Evolutionary conservation across 2,329 filamentous ascomycete species (phyloP).

Genomic region (Emydomyces testavorans): DNA sequence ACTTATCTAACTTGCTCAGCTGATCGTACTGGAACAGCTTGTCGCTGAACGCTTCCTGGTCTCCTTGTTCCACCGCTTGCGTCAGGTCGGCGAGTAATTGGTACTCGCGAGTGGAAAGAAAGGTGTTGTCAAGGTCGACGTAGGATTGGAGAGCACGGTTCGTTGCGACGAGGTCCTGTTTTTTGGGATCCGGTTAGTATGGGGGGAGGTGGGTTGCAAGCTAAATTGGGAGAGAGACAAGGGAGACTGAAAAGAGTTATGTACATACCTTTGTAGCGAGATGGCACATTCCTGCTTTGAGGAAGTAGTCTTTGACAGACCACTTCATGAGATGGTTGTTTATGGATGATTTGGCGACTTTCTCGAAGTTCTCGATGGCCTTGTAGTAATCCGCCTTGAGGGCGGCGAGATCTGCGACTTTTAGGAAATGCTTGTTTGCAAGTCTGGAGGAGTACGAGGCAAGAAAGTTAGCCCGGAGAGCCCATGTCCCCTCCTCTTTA

Average conservation of each 20-base stretch:
- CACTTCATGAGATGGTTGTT: slow-evolving; percentile 88
- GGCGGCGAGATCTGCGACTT: slow-evolving; percentile 78
- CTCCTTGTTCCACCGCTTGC: slow-evolving; percentile 61
- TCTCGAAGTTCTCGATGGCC: slow-evolving; percentile 71
- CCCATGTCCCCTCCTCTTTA: no score
- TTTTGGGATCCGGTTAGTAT: background rate
- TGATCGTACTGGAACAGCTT: slow-evolving; percentile 84
- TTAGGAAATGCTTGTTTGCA: slow-evolving; percentile 87
- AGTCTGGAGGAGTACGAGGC: slow-evolving; percentile 44
- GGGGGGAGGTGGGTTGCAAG: background rate
- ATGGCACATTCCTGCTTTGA: slow-evolving; percentile 89
- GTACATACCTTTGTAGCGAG: slow-evolving; percentile 51
- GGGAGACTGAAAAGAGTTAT: no score
- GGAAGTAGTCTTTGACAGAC: slow-evolving; percentile 88
- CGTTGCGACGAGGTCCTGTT: slow-evolving; percentile 60
- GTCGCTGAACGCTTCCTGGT: slow-evolving; percentile 73
- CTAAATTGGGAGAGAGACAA: background rate
- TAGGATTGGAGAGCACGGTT: slow-evolving; percentile 74
- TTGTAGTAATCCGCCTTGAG: slow-evolving; percentile 74
- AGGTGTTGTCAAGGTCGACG: slow-evolving; percentile 64
- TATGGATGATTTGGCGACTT: slow-evolving; percentile 64
- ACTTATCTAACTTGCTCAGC: slow-evolving; percentile 87
- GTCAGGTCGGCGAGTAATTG: slow-evolving; percentile 68
- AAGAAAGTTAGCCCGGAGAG: background rate
- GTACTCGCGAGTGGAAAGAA: slow-evolving; percentile 66